These are phyloP conservation scores for Populus ilicifolia DNA, from an alignment of 345 rosid genomes.

Conservation along the genomic window DNA sequence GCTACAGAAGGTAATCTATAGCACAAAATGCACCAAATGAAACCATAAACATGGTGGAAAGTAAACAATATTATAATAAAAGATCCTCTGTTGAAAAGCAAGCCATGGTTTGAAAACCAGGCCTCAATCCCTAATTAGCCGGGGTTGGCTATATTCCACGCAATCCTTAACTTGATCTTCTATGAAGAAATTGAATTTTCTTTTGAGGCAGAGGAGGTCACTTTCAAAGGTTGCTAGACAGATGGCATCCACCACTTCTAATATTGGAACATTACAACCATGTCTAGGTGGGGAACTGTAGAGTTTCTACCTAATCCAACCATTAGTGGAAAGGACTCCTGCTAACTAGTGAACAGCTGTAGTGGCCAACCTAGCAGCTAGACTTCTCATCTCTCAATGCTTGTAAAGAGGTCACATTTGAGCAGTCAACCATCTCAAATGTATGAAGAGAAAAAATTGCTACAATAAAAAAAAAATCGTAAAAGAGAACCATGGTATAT, in stretches of 20 bases:
- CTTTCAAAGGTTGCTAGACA: background rate
- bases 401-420: background rate
- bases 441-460: background rate
- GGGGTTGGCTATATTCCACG: background rate
- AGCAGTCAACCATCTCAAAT: background rate
- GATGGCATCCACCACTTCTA: background rate
- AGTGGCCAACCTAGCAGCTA: background rate
- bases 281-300: background rate
- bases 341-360: background rate
- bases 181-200: background rate
- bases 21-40: background rate
- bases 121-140: background rate
- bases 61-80: background rate
- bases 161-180: background rate
- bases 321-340: background rate
- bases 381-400: background rate
- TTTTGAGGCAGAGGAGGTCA: background rate
- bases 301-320: background rate
- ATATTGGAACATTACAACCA: background rate
- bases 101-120: background rate
- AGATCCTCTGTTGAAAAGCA: background rate
- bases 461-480: background rate
- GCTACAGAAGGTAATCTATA: background rate
- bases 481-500: background rate
- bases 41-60: background rate